Evolutionary conservation across 2,329 filamentous ascomycete species (phyloP), one percentile per base, ranked within the genome.

Genomic region (Colletotrichum lindemuthianum): DNA sequence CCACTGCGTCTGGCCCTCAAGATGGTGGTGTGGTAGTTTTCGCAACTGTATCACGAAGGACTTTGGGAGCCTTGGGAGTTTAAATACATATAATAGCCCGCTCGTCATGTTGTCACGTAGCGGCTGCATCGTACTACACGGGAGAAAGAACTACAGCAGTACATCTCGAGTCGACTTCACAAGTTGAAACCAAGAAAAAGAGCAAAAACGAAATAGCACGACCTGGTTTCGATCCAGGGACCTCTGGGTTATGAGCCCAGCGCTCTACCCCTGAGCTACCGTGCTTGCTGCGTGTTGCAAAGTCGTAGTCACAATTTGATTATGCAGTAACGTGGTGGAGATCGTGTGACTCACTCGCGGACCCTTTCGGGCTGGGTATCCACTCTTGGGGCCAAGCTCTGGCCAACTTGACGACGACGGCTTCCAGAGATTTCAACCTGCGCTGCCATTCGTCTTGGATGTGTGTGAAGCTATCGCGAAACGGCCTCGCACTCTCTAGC

Each of bases 211-310:
- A 16, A 13, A 15, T 59, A 59, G 56, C 56, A 59, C 56, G 56
- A 59, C 56, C 47, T 59, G 56, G 56, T 59, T 51, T 59, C 56
- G 56, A 59, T 59, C 56, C 56, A 59, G 47, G 56, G 56, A 59
- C 56, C 56, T 59, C 56, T 59, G 56, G 56, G 56, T 59, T 59
- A 59, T 59, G 56, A 59, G 56, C 56, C 56, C 56, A 59, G 56
- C 56, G 56, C 56, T 59, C 56, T 59, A 59, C 56, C 56, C 56
- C 56, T 59, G 56, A 59, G 56, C 56, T 59, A 59, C 56, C 56
- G 47, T 59, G 47, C 47, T 51, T 45, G 2, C 37, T 59, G 10
- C n/a, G 45, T 59, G 33, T 32, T 59, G 48, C 33, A 12, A 8
- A 9, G 1, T 33, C 0, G 1, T 3, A 39, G 15, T 3, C 6